Base-by-base conservation (phyloP, 805 yeast species). In the Pichia deserticola region DNA sequence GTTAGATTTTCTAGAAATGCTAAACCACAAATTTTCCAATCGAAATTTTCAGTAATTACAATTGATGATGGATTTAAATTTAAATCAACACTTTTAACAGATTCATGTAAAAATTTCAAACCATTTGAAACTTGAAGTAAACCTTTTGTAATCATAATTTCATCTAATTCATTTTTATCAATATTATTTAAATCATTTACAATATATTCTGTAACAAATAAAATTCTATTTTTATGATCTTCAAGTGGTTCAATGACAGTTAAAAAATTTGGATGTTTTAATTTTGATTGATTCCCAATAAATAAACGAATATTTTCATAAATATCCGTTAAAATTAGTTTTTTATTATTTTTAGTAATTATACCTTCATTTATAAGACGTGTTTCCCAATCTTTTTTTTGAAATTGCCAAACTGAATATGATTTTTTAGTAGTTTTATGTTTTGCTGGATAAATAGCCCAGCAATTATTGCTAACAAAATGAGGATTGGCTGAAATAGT, bases 11-110 rank as follows among this genome's bases (percentile, higher is more conserved):
- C 86, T 60, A 71, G 77, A 63, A 69, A 76, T 60, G 69, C 77
- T 54, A 93, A 75, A 0, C 97, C 97, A 7, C 86, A 77, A 3
- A 93, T 63, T 64, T 92, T 93, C 98, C 99, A 93, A 67, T 93
- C 98, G 5, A 95, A 90, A 56, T 82, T 85, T 38, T 81, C 84
- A 56, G 86, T 90, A 20, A 92, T 77, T 50, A 85, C 77, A 1
- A 93, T 73, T 0, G 95, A 78, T 8, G 77, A 70, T 1, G 99
- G 99, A 54, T 82, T 82, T 35, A 93, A 56, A 55, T 89, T 86
- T 55, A 86, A 64, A 67, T 92, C 96, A 7, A 86, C 84, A 30
- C 81, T 76, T 30, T 82, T 76, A 25, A 95, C 86, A 52, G 79
- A 78, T 48, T 79, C 78, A 62, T 93, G 97, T 41, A 93, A 74